Evolutionary conservation across 2,329 filamentous ascomycete species (phyloP).

Genomic region (Pseudogymnoascus sp.): DNA sequence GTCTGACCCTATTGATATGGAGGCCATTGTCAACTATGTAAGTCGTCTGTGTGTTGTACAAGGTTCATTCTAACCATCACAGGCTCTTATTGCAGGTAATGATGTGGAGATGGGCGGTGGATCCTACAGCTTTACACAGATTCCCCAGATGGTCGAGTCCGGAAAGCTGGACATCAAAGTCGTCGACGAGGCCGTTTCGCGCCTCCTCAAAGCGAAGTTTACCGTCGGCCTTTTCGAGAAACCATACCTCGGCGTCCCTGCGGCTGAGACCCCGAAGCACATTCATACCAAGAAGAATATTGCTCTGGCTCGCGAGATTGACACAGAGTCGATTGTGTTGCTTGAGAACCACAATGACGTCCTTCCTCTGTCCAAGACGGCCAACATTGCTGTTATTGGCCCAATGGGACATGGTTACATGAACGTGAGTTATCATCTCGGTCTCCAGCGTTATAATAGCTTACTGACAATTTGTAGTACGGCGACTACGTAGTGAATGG

Average conservation of each 20-base stretch:
- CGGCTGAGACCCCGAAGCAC: conserved; percentile 45
- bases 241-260: conserved; percentile 51
- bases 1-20: conserved; percentile 51
- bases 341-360: conserved; percentile 65
- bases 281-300: conserved; percentile 63
- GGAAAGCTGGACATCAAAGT: conserved; percentile 50
- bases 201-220: conserved; percentile 60
- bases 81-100: conserved; percentile 57
- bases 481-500: conserved; percentile 65
- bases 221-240: conserved; percentile 62
- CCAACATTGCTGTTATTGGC: conserved; percentile 64
- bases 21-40: conserved; percentile 53
- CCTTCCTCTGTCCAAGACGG: conserved; percentile 56
- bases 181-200: conserved; percentile 58
- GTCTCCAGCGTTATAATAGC: not conserved
- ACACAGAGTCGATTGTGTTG: conserved; percentile 69
- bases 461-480: conserved; percentile 37
- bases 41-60: conserved; percentile 15
- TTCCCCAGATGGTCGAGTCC: conserved; percentile 53
- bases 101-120: conserved; percentile 73
- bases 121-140: conserved; percentile 59
- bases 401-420: conserved; percentile 65
- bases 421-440: conserved; percentile 43
- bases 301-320: conserved; percentile 61
- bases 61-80: not conserved